Conservation (phyloP, 441 rosid species). For the Pelargonium hybrid region DNA sequence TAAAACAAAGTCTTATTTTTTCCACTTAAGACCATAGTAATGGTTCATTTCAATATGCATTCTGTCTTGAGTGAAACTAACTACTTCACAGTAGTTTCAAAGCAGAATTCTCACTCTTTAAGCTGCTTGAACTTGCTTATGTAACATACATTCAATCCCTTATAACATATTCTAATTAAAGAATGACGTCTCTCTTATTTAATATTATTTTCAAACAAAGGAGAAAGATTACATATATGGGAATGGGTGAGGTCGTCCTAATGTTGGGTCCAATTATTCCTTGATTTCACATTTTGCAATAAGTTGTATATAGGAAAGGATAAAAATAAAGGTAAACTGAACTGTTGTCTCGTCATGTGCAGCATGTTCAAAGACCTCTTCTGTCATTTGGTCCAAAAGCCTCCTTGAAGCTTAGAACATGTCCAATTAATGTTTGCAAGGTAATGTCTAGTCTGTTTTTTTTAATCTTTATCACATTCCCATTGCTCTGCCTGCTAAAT, state of each 20-base stretch:
- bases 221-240: too few species aligned
- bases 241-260: too few species aligned
- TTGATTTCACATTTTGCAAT: too few species aligned
- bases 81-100: neutral
- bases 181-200: too few species aligned
- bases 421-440: conserved; percentile 87
- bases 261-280: too few species aligned
- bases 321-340: neutral
- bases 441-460: conserved; percentile 29
- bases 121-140: too few species aligned
- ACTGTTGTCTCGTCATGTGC: conserved; percentile 26
- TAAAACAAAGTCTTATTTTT: too few species aligned
- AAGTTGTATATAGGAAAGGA: too few species aligned
- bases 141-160: too few species aligned
- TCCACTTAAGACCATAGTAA: neutral
- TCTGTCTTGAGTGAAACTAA: neutral
- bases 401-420: conserved; percentile 64
- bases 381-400: conserved; percentile 92
- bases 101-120: neutral
- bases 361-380: conserved; percentile 92
- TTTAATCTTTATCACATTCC: conserved; percentile 8
- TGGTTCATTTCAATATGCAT: neutral
- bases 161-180: too few species aligned
- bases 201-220: too few species aligned
- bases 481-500: neutral